Base-by-base conservation (phyloP, 768 basidiomycete species). In the Strobilomyces dryophilus region DNA sequence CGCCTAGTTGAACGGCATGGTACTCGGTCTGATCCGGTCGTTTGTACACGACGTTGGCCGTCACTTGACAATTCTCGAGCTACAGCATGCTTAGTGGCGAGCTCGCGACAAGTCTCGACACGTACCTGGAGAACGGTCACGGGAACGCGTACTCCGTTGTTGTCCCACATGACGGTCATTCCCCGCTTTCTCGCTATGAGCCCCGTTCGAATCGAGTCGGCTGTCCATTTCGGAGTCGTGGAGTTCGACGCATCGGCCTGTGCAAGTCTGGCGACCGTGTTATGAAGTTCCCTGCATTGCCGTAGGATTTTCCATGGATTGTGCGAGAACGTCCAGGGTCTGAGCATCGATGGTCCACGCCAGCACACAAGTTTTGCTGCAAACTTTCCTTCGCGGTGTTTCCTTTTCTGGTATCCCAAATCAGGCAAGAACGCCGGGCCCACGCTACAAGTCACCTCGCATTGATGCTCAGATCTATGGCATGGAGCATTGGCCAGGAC, bases 151-250 rank as follows among this genome's bases (percentile, higher is more conserved):
- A 82, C 83, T 24, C 97, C 97, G 53, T 92, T 86, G 66, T 88
- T 81, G 65, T 94, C 90, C 91, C 92, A 98, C 64, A 98, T 73
- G 14, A 82, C 82, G 10, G 91, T 88, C 97, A 98, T 98, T 42
- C 97, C 97, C 51, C 92, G 84, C 76, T 99, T 99, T 53, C 87
- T 81, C 24, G 93, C 95, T 68, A 99, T 87, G 56, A 97, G 76
- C 8, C 97, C 97, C 0, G 94, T 95, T 52, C 97, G 81, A 57
- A 89, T 80, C 8, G 92, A 93, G 55, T 79, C 76, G 44, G 95
- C 85, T 5, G 83, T 83, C 95, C 95, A 97, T 79, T 88, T 85
- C 11, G 75, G 55, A 36, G 74, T 61, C 15, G 63, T 53, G 5
- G 65, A 54, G 26, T 58, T 29, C n/a, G 70, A 57, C 35, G 55